Percentiles rank a stretch among this genome's conserved stretches.
phyloP scores from a whole-genome alignment of 2,329 filamentous ascomycete genomes.

The Madurella fahalii region DNA sequence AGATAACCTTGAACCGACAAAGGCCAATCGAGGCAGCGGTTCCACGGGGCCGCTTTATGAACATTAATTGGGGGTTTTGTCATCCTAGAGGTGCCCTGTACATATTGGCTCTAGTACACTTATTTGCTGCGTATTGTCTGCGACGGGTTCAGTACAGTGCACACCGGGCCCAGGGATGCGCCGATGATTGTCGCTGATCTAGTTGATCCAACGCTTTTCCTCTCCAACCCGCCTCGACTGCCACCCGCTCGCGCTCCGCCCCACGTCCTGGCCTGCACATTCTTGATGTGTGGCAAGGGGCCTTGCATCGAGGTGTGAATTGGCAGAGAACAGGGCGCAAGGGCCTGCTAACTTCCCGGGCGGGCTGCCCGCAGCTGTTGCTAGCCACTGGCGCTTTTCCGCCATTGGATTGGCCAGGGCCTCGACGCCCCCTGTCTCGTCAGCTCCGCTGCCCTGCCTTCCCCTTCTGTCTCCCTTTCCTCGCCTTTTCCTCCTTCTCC shows the following conservation, averaged over 20 bases:
- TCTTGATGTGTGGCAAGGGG: no score
- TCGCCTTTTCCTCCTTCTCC: slow-evolving; percentile 21
- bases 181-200: not conserved
- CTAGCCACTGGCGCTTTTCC: slow-evolving; percentile 11
- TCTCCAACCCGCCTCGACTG: not conserved
- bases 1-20: slow-evolving; percentile 1
- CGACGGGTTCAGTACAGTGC: no score
- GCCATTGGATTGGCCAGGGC: slow-evolving; percentile 9
- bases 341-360: slow-evolving; percentile 10
- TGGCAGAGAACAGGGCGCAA: not conserved
- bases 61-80: no score
- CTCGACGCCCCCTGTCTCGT: slow-evolving; percentile 11
- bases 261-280: no score
- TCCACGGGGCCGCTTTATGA: not conserved
- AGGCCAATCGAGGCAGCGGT: not conserved
- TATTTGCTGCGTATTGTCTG: no score
- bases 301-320: not conserved
- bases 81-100: no score
- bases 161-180: not conserved
- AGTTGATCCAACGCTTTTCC: not conserved
- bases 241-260: no score
- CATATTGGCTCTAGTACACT: no score
- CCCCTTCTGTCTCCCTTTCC: slow-evolving; percentile 19
- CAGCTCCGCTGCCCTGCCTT: slow-evolving; percentile 19
- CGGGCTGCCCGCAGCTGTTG: slow-evolving; percentile 5